Base-by-base conservation (phyloP, 108 stramenopile genomes). In the Skeletonema costatum region DNA sequence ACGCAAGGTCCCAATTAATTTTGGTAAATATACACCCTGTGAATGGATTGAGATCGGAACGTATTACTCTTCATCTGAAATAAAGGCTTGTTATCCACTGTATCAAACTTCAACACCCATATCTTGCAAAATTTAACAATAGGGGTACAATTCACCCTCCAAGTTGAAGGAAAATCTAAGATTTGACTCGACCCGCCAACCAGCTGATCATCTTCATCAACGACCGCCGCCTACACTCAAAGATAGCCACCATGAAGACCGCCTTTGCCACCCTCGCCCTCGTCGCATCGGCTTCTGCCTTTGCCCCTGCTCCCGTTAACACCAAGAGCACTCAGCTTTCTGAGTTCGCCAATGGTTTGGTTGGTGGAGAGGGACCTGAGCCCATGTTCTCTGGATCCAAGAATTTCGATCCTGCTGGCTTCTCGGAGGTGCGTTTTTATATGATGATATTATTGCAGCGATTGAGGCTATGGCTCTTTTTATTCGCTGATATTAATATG, bases 401-500 rank as follows among this genome's bases (percentile, higher is more conserved):
- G 53, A 75, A 78, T 68, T 93, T 85, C 62, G 91, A 94, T 66
- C 93, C 93, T 60, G 70, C 74, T 70, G 89, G 90, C 35, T 83
- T 92, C 66, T 64, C 91, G 19, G 90, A 87, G 87, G 88, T 89
- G 74, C 73, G 53, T 44, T 33, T 7, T 50, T 67, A 50, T 70
- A 13, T 56, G 5, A 38, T 59, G 33, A 39, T 42, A 51, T 32
- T 39, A 66, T 32, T 32, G 66, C 2, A 41, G n/a, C 46, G 31
- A 16, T 30, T 3, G 0, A 50, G 5, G 29, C 66, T 67, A 11
- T n/a, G 60, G 39, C 11, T 14, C 3, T 61, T 4, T 12, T 7
- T 10, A 42, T 17, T 30, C 10, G n/a, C 0, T 67, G 13, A 64
- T 6, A 7, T 66, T 74, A 1, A 17, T 74, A 5, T 32, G 2